Evolutionary conservation across 495 filamentous ascomycete species (phyloP), one percentile per base, ranked within the genome.

Genomic region (Achaetomiella virescens): DNA sequence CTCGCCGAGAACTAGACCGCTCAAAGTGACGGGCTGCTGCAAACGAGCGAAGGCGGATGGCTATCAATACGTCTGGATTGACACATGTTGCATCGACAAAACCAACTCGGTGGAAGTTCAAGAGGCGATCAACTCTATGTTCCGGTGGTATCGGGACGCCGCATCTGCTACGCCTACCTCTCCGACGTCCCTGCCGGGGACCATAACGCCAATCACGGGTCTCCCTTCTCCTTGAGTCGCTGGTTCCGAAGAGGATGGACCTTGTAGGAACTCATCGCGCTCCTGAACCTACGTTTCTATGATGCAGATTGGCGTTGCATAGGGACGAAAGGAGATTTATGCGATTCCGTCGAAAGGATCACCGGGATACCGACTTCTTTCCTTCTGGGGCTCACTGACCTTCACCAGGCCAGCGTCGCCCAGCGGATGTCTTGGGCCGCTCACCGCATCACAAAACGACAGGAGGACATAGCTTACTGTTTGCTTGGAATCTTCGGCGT

Each of bases 241-340:
- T 77, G 75, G 72, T 75, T 77, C 37, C 63, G 52, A 1, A 56
- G 75, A 37, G 73, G 73, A 0, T 78, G 72, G 71, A 75, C 72
- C 3, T 41, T 76, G 21, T 71, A 77, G 38, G 72, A 76, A 53
- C 64, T 76, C 0, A 52, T 78, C 10, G 69, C 72, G 0, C 68
- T 70, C 0, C 15, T 7, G 3, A 15, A 55, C 0, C 17, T 77
- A 2, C 15, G 47, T 0, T 77, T 78, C 51, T 74, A 61, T 52
- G 57, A 66, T 10, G 6, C 8, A 1, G 35, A 53, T 10, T 75
- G 70, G 74, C n/a, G 11, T 0, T 43, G 33, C 6, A 41, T 71
- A 9, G 70, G 72, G 0, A 59, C 47, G 0, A 70, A 67, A 31
- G 14, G 17, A 1, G 35, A 35, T 5, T 22, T 68, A 1, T 41